Evolutionary conservation across 345 rosid species (phyloP).

Genomic region (Ceriops decandra): DNA sequence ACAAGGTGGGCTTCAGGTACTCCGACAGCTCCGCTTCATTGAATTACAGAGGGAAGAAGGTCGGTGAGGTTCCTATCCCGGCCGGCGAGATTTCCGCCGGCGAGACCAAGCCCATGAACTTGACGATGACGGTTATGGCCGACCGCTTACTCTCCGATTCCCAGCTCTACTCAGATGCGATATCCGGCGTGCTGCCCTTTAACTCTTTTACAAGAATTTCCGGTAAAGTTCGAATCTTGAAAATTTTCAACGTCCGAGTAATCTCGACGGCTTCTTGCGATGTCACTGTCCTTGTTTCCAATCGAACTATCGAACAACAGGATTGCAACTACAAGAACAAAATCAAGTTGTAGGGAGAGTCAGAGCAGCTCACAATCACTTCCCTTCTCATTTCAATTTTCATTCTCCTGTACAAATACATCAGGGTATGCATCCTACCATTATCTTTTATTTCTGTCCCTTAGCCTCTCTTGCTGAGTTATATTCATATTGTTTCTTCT

Average conservation of each 20-base stretch:
- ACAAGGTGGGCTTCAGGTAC: conserved; percentile 62
- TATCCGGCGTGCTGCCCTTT: conserved; percentile 40
- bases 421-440: too few relatives aligned
- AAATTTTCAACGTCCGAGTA: conserved; percentile 41
- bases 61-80: conserved; percentile 70
- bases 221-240: conserved; percentile 54
- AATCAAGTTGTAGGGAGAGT: conserved; percentile 38
- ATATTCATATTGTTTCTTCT: too few relatives aligned
- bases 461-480: too few relatives aligned
- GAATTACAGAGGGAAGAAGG: conserved; percentile 50
- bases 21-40: conserved; percentile 37
- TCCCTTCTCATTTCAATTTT: too few relatives aligned
- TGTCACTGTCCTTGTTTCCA: conserved; percentile 38
- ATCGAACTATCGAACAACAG: conserved; percentile 44
- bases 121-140: conserved; percentile 60
- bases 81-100: conserved; percentile 47
- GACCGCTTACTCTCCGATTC: conserved; percentile 50
- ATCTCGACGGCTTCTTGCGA: conserved; percentile 53
- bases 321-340: conserved; percentile 46
- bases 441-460: too few relatives aligned
- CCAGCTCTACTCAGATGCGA: conserved; percentile 33
- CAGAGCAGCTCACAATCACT: too few relatives aligned
- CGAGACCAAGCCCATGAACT: conserved; percentile 40
- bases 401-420: too few relatives aligned
- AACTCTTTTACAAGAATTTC: conserved; percentile 38